Conservation (phyloP, 1,139 yeast genomes). For the Lodderomyces elongisporus region DNA sequence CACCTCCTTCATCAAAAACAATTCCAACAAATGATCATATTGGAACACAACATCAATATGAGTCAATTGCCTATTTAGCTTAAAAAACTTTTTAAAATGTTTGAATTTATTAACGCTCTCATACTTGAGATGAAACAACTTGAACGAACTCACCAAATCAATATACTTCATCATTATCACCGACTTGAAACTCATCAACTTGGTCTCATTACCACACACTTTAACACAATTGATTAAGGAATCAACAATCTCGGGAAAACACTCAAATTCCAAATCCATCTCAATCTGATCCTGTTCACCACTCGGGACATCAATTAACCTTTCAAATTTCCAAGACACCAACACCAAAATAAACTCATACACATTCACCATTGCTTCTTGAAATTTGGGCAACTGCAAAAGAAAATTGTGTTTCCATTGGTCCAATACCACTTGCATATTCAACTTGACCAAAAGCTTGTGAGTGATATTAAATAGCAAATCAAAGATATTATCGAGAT, state of each 20-base stretch:
- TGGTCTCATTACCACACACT: slow-evolving; percentile 3
- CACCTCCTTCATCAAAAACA: slow-evolving; percentile 34
- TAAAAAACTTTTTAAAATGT: slow-evolving; percentile 26
- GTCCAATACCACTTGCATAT: slow-evolving; percentile 15
- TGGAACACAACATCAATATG: slow-evolving; percentile 15
- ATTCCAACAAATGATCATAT: slow-evolving; percentile 16
- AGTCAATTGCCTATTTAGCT: slow-evolving; percentile 18
- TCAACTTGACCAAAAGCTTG: slow-evolving; percentile 19
- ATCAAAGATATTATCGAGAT: slow-evolving; percentile 9
- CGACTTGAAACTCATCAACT: slow-evolving; percentile 18
- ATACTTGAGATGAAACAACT: slow-evolving; percentile 30
- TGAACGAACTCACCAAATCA: slow-evolving; percentile 30
- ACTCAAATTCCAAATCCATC: slow-evolving; percentile 12
- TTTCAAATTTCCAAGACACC: slow-evolving; percentile 34
- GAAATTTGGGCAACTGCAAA: slow-evolving; percentile 13
- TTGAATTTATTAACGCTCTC: slow-evolving; percentile 21
- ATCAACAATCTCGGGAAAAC: slow-evolving; percentile 10
- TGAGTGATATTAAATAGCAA: slow-evolving; percentile 11
- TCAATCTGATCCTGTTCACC: slow-evolving; percentile 14
- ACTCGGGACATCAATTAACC: slow-evolving; percentile 18
- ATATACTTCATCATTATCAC: slow-evolving; percentile 23
- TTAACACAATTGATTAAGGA: slow-evolving; percentile 10
- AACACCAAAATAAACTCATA: slow-evolving; percentile 25
- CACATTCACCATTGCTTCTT: slow-evolving; percentile 15
- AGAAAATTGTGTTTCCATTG: slow-evolving; percentile 22